Evolutionary conservation across 2,329 filamentous ascomycete species (phyloP).

Genomic region (Claviceps fusiformis): DNA sequence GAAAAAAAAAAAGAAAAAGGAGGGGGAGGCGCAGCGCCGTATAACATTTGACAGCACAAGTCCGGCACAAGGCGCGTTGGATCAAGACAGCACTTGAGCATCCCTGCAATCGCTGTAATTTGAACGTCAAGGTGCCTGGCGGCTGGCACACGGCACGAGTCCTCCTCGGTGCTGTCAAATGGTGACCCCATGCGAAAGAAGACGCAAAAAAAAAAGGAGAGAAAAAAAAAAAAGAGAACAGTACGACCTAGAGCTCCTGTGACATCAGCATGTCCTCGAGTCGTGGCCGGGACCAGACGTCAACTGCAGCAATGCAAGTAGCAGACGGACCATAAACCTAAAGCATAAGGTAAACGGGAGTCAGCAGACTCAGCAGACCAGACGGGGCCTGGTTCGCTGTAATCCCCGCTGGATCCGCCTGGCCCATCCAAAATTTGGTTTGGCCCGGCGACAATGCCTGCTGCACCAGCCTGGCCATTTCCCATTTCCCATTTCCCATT

Average conservation of each 20-base stretch:
- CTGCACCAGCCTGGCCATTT: not conserved
- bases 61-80: no score
- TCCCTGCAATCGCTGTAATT: slow-evolving; percentile 7
- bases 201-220: no score
- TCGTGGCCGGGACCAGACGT: not conserved
- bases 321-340: no score
- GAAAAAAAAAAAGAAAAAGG: no score
- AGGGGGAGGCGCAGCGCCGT: no score
- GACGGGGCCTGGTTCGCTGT: not conserved
- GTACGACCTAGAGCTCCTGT: not conserved
- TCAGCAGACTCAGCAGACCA: not conserved
- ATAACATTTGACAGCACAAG: no score
- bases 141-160: not conserved
- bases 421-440: not conserved
- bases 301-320: no score
- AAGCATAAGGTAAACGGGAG: no score
- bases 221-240: no score
- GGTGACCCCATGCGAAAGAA: not conserved
- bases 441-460: not conserved
- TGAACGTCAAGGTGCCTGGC: not conserved
- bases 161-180: not conserved
- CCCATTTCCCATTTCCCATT: no score
- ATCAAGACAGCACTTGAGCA: not conserved
- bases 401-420: not conserved
- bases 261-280: not conserved